phyloP scores from a whole-genome alignment of 2,329 filamentous ascomycete genomes.

The Sarocladium brachiariae region DNA sequence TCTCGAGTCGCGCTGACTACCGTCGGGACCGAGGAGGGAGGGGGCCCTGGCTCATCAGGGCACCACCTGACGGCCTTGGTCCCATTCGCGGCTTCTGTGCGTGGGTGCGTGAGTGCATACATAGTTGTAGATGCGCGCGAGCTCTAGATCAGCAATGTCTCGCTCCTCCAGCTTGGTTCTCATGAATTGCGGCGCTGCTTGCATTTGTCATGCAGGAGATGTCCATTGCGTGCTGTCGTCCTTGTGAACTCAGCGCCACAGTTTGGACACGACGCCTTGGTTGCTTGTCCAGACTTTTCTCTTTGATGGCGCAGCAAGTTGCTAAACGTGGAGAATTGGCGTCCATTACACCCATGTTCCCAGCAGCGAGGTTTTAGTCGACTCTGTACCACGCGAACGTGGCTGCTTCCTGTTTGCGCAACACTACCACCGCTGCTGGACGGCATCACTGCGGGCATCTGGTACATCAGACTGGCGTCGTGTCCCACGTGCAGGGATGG shows the following conservation, averaged over 20 bases:
- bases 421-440: slow-evolving; percentile 21
- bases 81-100: too few species aligned
- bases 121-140: too few species aligned
- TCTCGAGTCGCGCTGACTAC: not conserved
- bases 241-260: slow-evolving; percentile 92
- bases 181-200: slow-evolving; percentile 50
- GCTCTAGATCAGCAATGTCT: too few species aligned
- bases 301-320: slow-evolving; percentile 88
- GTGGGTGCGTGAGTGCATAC: too few species aligned
- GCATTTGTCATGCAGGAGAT: slow-evolving; percentile 82
- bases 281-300: slow-evolving; percentile 86
- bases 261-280: slow-evolving; percentile 82
- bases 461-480: slow-evolving; percentile 37
- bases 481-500: slow-evolving; percentile 28
- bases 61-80: too few species aligned
- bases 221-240: slow-evolving; percentile 81
- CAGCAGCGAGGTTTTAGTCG: slow-evolving; percentile 93
- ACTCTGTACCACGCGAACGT: slow-evolving; percentile 65
- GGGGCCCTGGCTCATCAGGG: too few species aligned
- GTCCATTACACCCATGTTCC: slow-evolving; percentile 94
- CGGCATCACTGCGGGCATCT: slow-evolving; percentile 31
- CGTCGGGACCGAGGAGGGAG: not conserved
- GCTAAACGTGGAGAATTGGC: slow-evolving; percentile 94
- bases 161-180: too few species aligned
- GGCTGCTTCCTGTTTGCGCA: slow-evolving; percentile 29